Evolutionary conservation across 2,329 filamentous ascomycete species (phyloP), one percentile per base, ranked within the genome.

Genomic region (Colletotrichum salicis): DNA sequence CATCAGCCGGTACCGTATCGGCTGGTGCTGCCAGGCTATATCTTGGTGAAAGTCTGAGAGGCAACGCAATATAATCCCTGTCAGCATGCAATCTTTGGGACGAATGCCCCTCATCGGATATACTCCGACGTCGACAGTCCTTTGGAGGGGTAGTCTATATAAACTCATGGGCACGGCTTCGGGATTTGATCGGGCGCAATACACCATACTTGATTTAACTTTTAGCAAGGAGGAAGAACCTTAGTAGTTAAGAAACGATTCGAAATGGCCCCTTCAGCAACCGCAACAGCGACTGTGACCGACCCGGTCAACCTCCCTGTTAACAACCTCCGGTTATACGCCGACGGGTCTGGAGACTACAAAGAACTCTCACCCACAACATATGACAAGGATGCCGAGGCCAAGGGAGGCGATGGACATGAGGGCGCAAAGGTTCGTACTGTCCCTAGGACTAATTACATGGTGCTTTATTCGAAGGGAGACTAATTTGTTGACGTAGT

Each of bases 31-130:
- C 29, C 45, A 29, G 41, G 31, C 24, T 11, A 52, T 22, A 7
- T 24, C 35, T n/a, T 54, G 19, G 15, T 10, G 33, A 69, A 29
- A 33, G 58, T 52, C 41, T 11, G 45, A 19, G 27, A 48, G 33
- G 31, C 65, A 60, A 72, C 48, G 87, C 82, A 86, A 88, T 77
- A 82, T 92, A 29, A 88, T 83, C 57, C 81, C 88, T 60, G 86
- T 86, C 55, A 90, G 87, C 63, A 72, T 72, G 72, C 69, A 63
- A 73, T 72, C 48, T 60, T 27, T 19, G 41, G 35, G n/a, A 24
- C 15, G n/a, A 65, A 33, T 57, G 55, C 69, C 64, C 52, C 58
- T 57, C 70, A 56, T 71, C 58, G 67, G 67, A 45, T 71, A 37
- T 33, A 27, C 24, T 67, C 66, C 67, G 61, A 64, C 41, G n/a